Conservation (phyloP, 768 basidiomycete species). For the Boletus tylopilopsis region DNA sequence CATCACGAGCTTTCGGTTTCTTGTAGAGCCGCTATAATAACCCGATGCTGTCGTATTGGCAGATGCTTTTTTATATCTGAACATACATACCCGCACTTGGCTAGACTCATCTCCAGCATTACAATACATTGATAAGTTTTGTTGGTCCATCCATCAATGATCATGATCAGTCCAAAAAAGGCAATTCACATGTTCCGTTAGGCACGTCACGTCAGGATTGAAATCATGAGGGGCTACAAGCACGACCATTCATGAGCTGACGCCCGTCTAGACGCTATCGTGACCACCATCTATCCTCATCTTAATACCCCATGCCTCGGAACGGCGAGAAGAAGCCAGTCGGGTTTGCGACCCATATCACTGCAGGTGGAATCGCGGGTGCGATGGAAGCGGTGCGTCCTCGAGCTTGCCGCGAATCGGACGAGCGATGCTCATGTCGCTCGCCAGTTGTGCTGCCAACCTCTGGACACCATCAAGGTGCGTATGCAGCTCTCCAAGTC, state of each 20-base stretch:
- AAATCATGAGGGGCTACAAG: conserved; percentile 20
- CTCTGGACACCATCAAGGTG: conserved; percentile 98
- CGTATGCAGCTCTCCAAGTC: conserved; percentile 98
- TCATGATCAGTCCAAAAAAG: background rate
- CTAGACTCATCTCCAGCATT: conserved; percentile 5
- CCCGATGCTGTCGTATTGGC: conserved; percentile 8
- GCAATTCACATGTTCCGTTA: conserved; percentile 31
- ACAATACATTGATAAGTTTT: conserved; percentile 8
- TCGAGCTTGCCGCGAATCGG: background rate
- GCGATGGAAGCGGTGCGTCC: conserved; percentile 81
- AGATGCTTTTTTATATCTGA: conserved; percentile 7
- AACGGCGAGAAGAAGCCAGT: conserved; percentile 68
- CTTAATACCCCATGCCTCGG: conserved; percentile 42
- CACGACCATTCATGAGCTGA: background rate
- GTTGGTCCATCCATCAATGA: too few relatives aligned
- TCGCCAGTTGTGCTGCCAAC: conserved; percentile 74
- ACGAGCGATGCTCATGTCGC: background rate
- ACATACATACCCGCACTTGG: conserved; percentile 2
- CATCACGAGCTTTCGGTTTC: conserved; percentile 1
- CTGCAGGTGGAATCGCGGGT: conserved; percentile 92
- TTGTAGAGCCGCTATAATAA: conserved; percentile 22
- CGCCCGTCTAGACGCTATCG: background rate
- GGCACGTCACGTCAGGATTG: conserved; percentile 1
- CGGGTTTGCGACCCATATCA: conserved; percentile 85
- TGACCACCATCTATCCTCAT: background rate